A percentile compares a stretch with the other conserved stretches of the same genome.
Conservation (phyloP, 2,329 filamentous ascomycete genomes). For the Diaporthe citriasiana region DNA sequence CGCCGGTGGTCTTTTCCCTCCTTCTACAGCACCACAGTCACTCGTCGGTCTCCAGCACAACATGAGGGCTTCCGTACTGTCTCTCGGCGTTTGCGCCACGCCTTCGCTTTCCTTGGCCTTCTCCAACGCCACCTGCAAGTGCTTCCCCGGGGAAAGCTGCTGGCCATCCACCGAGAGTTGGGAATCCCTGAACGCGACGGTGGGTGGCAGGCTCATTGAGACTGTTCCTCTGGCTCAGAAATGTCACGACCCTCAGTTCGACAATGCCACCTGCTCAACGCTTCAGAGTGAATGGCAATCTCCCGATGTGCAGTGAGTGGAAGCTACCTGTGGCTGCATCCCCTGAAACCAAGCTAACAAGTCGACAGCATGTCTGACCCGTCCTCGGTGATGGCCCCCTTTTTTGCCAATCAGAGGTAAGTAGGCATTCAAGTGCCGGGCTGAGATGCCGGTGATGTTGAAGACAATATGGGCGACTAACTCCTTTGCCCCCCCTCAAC, state of each 20-base stretch:
- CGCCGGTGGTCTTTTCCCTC: not conserved
- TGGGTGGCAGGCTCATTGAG: constrained; percentile 32
- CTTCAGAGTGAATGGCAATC: constrained; percentile 31
- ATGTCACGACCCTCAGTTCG: constrained; percentile 34
- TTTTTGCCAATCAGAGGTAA: constrained; percentile 45
- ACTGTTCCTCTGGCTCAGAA: constrained; percentile 27
- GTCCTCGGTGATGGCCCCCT: constrained; percentile 50
- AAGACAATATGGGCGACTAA: constrained; percentile 4
- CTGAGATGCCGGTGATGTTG: not conserved
- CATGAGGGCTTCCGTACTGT: constrained; percentile 6
- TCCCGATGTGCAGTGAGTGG: constrained; percentile 16
- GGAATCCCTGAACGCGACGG: constrained; percentile 27
- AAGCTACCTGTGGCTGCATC: too few relatives aligned
- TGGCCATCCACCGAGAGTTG: constrained; percentile 22
- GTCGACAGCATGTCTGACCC: constrained; percentile 38
- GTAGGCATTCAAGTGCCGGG: not conserved
- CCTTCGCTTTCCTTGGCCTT: constrained; percentile 1
- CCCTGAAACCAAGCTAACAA: constrained; percentile 15
- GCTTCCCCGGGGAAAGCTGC: constrained; percentile 30
- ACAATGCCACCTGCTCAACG: constrained; percentile 30
- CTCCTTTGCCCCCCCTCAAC: not conserved
- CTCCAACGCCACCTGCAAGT: constrained; percentile 29
- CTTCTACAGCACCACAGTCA: not conserved
- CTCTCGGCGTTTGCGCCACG: constrained; percentile 26
- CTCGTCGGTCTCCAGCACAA: not conserved